Conservation (phyloP, 352 stramenopile genomes). For the Phytophthora hybrid region DNA sequence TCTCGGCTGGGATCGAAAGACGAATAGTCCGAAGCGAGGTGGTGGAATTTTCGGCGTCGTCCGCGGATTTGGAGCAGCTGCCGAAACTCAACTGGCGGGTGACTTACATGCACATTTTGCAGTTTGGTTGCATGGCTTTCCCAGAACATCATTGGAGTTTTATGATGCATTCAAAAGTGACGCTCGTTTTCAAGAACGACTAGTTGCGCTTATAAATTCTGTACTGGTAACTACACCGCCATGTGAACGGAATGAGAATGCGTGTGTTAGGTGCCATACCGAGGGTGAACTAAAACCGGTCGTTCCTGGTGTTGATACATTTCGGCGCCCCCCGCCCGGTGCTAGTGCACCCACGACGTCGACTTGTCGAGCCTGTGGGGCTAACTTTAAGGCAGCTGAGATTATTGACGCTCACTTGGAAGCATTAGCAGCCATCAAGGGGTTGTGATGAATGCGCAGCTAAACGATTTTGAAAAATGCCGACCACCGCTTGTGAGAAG, state of each 20-base stretch:
- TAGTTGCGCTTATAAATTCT: background rate
- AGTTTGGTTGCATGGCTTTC: constrained; percentile 40
- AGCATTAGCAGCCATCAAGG: background rate
- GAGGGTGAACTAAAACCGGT: background rate
- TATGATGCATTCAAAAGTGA: background rate
- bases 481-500: background rate
- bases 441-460: background rate
- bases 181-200: background rate
- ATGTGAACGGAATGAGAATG: too few relatives aligned
- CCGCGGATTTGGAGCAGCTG: constrained; percentile 26
- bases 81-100: constrained; percentile 40
- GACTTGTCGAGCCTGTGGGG: background rate
- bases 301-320: constrained; percentile 13
- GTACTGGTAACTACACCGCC: background rate
- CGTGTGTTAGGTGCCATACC: too few relatives aligned
- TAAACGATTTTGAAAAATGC: constrained; percentile 14
- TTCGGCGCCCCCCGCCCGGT: background rate
- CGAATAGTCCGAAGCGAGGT: background rate
- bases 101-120: constrained; percentile 39
- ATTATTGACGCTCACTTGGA: constrained; percentile 9
- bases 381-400: constrained; percentile 6
- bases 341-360: constrained; percentile 6
- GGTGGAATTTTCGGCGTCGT: constrained; percentile 36
- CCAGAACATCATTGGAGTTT: constrained; percentile 8
- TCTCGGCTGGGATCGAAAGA: constrained; percentile 21